Percentiles rank a stretch among this genome's conserved stretches.
Conservation (phyloP, 139 green algal species). For the Nannochloris sp. region DNA sequence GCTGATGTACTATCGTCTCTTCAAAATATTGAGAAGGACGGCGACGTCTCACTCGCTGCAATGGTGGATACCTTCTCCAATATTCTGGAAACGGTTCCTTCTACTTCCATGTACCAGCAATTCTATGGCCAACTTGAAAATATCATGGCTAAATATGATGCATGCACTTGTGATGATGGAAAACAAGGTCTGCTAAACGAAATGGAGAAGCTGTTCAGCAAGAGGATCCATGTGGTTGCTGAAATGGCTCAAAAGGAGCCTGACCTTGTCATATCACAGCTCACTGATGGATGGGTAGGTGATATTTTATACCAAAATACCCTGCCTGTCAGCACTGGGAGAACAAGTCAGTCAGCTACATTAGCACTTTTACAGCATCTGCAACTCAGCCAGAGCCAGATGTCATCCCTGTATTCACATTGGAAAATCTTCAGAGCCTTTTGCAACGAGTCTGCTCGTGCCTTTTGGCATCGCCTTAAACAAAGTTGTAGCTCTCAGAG, state of each 20-base stretch:
- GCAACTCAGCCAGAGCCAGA: not conserved
- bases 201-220: not conserved
- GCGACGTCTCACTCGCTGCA: not conserved
- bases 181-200: not conserved
- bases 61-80: not conserved
- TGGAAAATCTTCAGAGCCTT: not conserved
- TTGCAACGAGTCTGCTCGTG: not conserved
- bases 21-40: not conserved
- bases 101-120: not conserved
- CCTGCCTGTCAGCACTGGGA: not conserved
- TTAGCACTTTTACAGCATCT: not conserved
- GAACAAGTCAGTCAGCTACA: not conserved
- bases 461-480: not conserved
- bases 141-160: not conserved
- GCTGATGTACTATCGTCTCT: not conserved
- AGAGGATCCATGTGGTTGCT: not conserved
- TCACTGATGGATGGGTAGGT: not conserved
- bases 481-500: not conserved
- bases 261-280: not conserved
- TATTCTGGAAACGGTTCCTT: not conserved
- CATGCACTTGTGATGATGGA: not conserved
- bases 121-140: not conserved
- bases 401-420: not conserved
- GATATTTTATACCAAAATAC: not conserved
- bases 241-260: not conserved